Conservation (phyloP, 2,329 filamentous ascomycete species). For the Cadophora malorum region DNA sequence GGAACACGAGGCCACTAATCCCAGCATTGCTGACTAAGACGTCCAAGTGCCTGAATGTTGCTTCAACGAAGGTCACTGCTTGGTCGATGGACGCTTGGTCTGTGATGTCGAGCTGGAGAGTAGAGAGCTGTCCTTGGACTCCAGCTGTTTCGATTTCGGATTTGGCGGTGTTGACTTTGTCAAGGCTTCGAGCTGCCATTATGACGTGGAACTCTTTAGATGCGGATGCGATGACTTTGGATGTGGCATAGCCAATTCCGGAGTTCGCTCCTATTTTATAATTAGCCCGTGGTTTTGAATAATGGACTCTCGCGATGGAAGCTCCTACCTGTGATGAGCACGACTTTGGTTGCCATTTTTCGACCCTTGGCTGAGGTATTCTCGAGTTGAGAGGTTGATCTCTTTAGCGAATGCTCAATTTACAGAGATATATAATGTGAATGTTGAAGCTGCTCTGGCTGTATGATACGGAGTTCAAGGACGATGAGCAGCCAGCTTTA, state of each 20-base stretch:
- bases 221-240: constrained; percentile 2
- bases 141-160: not conserved
- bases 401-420: not conserved
- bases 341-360: not conserved
- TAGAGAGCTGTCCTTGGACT: not conserved
- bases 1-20: not conserved
- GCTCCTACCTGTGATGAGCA: not conserved
- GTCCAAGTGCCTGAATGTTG: not conserved
- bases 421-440: not conserved
- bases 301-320: not conserved
- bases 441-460: not conserved
- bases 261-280: not conserved
- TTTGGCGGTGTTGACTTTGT: not conserved
- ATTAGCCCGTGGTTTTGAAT: not conserved
- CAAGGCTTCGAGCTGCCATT: not conserved
- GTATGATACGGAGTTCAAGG: not conserved
- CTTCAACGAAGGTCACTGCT: not conserved
- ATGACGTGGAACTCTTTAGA: constrained; percentile 3
- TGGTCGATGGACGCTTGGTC: not conserved
- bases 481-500: not conserved
- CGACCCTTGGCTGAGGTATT: not conserved
- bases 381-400: not conserved
- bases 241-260: constrained; percentile 4
- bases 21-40: constrained; percentile 3
- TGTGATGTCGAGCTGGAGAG: not conserved